phyloP scores from a whole-genome alignment of 768 basidiomycete species.

The Boletus sp. region DNA sequence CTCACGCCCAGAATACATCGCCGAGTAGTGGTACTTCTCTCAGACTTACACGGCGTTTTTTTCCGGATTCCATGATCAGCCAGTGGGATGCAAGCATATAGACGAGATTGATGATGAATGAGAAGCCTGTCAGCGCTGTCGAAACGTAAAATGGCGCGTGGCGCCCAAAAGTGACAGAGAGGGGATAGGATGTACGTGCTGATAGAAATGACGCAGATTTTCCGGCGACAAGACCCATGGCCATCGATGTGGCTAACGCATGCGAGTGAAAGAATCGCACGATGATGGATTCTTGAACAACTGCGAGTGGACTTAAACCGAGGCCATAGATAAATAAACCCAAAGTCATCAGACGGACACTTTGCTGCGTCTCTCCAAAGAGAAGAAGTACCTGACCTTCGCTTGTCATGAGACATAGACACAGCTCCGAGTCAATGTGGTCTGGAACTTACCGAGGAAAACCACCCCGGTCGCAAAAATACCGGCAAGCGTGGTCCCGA shows the following conservation, averaged over 20 bases:
- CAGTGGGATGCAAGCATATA: constrained; percentile 65
- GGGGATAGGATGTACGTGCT: constrained; percentile 71
- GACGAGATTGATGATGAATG: constrained; percentile 64
- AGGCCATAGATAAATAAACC: constrained; percentile 81
- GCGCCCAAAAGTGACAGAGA: constrained; percentile 64
- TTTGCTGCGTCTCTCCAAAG: constrained; percentile 56
- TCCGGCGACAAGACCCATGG: constrained; percentile 79
- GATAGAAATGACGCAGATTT: constrained; percentile 77
- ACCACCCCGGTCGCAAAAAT: constrained; percentile 76
- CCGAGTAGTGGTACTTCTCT: constrained; percentile 63
- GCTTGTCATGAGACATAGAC: constrained; percentile 6
- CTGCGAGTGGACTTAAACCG: constrained; percentile 76
- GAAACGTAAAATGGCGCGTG: constrained; percentile 76
- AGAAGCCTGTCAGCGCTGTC: constrained; percentile 59
- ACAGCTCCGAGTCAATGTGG: not conserved
- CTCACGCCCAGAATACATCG: constrained; percentile 78
- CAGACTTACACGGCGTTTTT: constrained; percentile 61
- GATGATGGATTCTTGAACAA: constrained; percentile 83
- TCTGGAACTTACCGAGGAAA: constrained; percentile 47
- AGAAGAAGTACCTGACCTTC: constrained; percentile 67
- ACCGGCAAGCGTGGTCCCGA: constrained; percentile 70
- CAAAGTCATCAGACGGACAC: constrained; percentile 66
- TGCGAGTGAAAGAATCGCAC: constrained; percentile 78
- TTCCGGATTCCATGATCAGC: constrained; percentile 59
- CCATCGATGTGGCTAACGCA: constrained; percentile 74